Conservation (phyloP, 2,329 filamentous ascomycete genomes). For the Phaeosphaeriaceae sp. region DNA sequence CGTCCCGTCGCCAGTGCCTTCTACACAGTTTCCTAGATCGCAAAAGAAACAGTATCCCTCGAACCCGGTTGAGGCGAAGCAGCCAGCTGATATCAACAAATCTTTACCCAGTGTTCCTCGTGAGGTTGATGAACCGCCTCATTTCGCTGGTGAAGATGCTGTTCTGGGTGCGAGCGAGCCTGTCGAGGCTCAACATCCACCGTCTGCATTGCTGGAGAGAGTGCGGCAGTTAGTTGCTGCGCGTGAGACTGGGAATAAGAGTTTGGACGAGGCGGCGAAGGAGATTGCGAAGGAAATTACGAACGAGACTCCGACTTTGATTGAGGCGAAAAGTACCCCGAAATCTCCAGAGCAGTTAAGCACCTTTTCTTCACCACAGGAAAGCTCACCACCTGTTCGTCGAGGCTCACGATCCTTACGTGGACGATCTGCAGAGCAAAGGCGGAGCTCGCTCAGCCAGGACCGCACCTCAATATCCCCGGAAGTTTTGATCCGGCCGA, state of each 20-base stretch:
- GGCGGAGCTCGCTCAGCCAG: constrained; percentile 35
- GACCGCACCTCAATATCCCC: constrained; percentile 38
- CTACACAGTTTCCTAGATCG: constrained; percentile 22
- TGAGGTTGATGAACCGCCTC: constrained; percentile 1
- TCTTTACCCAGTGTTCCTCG: constrained; percentile 26
- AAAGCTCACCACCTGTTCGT: constrained; percentile 25
- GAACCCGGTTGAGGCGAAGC: constrained; percentile 6
- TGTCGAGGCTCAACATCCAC: constrained; percentile 25
- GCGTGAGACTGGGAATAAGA: constrained; percentile 21
- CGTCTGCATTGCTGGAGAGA: constrained; percentile 33
- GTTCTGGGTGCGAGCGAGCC: constrained; percentile 20
- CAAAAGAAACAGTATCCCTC: constrained; percentile 16
- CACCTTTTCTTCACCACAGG: constrained; percentile 19
- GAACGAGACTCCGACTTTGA: constrained; percentile 11
- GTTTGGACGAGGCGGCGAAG: too few relatives aligned
- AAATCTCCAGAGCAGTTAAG: constrained; percentile 15
- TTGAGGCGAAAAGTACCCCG: constrained; percentile 11
- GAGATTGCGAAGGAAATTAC: too few relatives aligned
- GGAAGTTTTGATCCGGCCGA: constrained; percentile 28
- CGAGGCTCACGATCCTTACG: constrained; percentile 34
- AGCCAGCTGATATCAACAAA: constrained; percentile 28
- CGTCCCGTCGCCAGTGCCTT: constrained; percentile 21
- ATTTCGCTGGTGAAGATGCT: constrained; percentile 13
- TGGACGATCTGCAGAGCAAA: constrained; percentile 36
- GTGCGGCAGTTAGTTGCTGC: constrained; percentile 31